Evolutionary conservation across 805 yeast genomes (phyloP).

Genomic region (Saccharomyces cerevisiae): DNA sequence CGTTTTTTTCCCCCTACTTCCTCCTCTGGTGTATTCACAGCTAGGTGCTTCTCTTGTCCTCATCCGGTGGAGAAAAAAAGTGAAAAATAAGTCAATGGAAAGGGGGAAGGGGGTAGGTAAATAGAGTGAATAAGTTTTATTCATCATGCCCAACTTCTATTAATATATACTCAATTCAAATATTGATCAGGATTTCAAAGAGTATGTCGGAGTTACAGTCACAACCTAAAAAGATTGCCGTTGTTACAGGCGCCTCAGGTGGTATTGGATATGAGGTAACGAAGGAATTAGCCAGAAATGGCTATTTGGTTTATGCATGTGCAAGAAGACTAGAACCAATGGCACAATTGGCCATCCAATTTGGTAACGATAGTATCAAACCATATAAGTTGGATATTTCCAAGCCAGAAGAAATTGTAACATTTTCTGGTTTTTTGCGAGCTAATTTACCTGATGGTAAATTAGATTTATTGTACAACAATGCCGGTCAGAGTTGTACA

Average conservation of each 20-base stretch:
- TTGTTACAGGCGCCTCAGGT: constrained; percentile 53
- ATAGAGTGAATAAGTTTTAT: neutral
- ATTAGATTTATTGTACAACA: constrained; percentile 58
- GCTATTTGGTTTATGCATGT: constrained; percentile 60
- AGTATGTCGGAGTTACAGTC: neutral
- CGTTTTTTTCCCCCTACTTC: neutral
- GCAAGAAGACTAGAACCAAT: constrained; percentile 61
- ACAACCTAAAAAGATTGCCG: constrained; percentile 33
- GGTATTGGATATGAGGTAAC: constrained; percentile 50
- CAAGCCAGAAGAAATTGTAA: constrained; percentile 37
- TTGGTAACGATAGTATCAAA: constrained; percentile 24
- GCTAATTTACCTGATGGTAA: constrained; percentile 37
- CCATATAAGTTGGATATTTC: constrained; percentile 53
- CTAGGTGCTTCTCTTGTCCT: neutral
- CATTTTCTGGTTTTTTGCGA: constrained; percentile 37
- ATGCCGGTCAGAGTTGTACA: constrained; percentile 72
- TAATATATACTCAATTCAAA: neutral
- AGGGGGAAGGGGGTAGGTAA: neutral
- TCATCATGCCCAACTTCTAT: neutral
- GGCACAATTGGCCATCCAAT: constrained; percentile 35
- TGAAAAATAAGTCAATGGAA: neutral
- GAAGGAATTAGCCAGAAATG: constrained; percentile 40
- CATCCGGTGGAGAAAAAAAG: neutral
- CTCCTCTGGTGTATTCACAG: neutral
- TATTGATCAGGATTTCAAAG: neutral